Evolutionary conservation across 306 rosid species (phyloP).

Genomic region (Castanea sativa): DNA sequence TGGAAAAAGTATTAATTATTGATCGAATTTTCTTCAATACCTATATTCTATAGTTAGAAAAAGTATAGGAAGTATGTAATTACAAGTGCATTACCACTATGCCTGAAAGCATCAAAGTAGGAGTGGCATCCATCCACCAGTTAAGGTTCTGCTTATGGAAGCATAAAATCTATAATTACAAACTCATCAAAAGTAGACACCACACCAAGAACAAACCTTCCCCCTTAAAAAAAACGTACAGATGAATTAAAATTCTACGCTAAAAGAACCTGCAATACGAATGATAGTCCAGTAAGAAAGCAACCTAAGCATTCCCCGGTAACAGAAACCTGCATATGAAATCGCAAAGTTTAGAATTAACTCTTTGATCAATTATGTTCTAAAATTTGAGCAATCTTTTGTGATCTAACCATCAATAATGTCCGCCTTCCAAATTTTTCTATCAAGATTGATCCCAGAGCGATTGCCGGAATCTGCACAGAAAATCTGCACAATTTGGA

Average conservation of each 20-base stretch:
- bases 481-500: neutral
- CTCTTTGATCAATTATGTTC: neutral
- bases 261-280: conserved; percentile 3
- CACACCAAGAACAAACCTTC: no score
- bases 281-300: conserved; percentile 5
- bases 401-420: conserved; percentile 14
- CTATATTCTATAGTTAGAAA: no score
- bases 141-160: conserved; percentile 1
- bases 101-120: conserved; percentile 9
- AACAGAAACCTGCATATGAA: conserved; percentile 9
- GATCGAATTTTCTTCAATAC: no score
- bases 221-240: no score
- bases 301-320: conserved; percentile 6
- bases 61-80: neutral
- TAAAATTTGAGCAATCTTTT: neutral
- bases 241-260: neutral
- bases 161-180: no score
- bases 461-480: conserved; percentile 1
- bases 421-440: conserved; percentile 24
- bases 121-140: neutral
- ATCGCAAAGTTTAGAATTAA: neutral
- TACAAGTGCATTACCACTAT: conserved; percentile 7
- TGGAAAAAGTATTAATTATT: no score
- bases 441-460: conserved; percentile 2
- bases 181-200: no score